These are phyloP conservation scores for Heritiera littoralis DNA, from an alignment of 345 rosid species.

Conservation along the genomic window DNA sequence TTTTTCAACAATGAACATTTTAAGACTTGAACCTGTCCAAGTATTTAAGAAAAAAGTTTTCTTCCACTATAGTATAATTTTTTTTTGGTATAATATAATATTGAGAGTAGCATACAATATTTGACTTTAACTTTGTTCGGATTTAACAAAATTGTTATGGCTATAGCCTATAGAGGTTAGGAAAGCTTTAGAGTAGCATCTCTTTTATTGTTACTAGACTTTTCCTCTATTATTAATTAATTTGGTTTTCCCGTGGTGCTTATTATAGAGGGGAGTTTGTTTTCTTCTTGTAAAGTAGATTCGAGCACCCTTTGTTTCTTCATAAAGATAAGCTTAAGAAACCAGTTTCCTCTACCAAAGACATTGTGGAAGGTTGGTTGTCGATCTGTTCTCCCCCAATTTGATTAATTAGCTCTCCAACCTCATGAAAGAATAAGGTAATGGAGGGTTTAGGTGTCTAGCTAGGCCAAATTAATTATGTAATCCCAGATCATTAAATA, in stretches of 20 bases:
- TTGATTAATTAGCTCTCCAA: neutral
- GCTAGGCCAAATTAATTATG: neutral
- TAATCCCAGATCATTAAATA: neutral
- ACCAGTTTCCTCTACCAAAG: neutral
- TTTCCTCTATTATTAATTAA: neutral
- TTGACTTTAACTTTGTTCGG: neutral
- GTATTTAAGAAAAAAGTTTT: neutral
- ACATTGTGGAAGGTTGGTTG: neutral
- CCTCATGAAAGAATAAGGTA: conserved; percentile 14
- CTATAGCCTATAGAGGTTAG: neutral
- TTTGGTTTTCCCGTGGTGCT: neutral
- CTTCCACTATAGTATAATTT: neutral
- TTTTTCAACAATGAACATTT: too few species aligned
- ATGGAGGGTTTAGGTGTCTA: neutral
- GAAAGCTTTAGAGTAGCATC: conserved; percentile 1
- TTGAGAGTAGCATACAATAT: too few species aligned
- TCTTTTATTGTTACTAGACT: neutral
- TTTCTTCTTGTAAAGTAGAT: conserved; percentile 20
- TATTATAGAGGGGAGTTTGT: conserved; percentile 11
- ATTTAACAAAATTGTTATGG: too few species aligned
- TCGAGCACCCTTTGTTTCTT: neutral
- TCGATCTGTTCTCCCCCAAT: neutral
- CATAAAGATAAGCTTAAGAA: conserved; percentile 4
- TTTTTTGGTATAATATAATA: too few species aligned
- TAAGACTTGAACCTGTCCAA: too few species aligned